Conservation (phyloP, 106 monocot genomes). For the Dioscorea dumetorum region DNA sequence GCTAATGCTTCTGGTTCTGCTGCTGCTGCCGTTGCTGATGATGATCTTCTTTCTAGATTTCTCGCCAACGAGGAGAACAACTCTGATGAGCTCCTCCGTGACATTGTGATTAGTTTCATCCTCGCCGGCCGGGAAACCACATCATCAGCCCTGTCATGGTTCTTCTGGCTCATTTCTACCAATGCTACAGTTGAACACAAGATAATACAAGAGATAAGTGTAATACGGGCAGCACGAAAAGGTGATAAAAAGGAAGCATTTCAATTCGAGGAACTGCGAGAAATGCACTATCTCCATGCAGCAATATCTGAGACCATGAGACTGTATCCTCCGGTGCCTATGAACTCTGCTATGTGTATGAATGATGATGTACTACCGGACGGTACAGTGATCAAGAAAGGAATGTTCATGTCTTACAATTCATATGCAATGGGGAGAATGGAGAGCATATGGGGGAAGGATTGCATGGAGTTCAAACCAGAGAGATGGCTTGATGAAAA, state of each 20-base stretch:
- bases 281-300: constrained; percentile 9
- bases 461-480: constrained; percentile 7
- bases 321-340: constrained; percentile 10
- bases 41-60: constrained; percentile 8
- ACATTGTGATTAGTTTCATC: constrained; percentile 10
- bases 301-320: constrained; percentile 6
- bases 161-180: constrained; percentile 5
- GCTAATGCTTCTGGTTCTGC: no score
- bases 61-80: not conserved
- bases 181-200: not conserved
- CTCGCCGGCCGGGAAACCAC: constrained; percentile 10
- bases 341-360: not conserved
- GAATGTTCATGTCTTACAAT: not conserved
- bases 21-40: not conserved
- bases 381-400: not conserved
- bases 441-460: constrained; percentile 5
- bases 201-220: not conserved
- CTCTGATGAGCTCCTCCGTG: constrained; percentile 3
- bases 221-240: not conserved
- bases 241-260: not conserved
- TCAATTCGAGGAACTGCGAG: not conserved
- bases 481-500: constrained; percentile 7
- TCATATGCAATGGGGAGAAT: constrained; percentile 5
- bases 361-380: constrained; percentile 7
- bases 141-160: constrained; percentile 8